Percentiles rank a stretch among this genome's conserved stretches.
phyloP scores from a whole-genome alignment of 345 rosid genomes.

The Dipteronia sinensis region DNA sequence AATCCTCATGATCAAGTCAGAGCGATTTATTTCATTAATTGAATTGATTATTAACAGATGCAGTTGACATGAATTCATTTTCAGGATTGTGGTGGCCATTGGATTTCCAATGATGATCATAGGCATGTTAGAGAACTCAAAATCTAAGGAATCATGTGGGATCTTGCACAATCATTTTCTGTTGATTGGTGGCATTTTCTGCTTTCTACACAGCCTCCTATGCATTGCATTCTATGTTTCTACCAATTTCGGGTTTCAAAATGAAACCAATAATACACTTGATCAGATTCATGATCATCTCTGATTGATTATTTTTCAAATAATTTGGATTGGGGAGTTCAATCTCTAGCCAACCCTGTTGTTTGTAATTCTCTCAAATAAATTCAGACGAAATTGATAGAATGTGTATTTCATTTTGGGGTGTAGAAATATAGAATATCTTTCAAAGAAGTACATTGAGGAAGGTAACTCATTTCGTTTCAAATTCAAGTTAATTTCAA shows the following conservation, averaged over 20 bases:
- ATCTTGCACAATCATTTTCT: conserved; percentile 19
- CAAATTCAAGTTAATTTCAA: no score
- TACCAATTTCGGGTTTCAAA: conserved; percentile 9
- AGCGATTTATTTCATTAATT: neutral
- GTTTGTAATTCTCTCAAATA: neutral
- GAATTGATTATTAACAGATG: no score
- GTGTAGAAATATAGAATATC: neutral
- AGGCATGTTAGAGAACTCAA: conserved; percentile 25
- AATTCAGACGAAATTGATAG: neutral
- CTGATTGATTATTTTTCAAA: neutral
- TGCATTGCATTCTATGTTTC: conserved; percentile 17
- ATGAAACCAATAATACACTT: neutral
- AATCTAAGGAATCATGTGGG: conserved; percentile 25
- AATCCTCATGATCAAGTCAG: neutral
- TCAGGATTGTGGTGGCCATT: conserved; percentile 28
- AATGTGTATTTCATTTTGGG: neutral
- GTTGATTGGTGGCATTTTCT: conserved; percentile 25
- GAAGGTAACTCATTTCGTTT: no score
- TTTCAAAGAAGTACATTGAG: neutral
- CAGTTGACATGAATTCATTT: neutral
- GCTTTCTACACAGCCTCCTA: conserved; percentile 28
- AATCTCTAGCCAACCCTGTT: neutral
- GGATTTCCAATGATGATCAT: conserved; percentile 27
- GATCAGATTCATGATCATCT: neutral
- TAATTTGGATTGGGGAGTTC: neutral